Conservation (phyloP, 768 basidiomycete species). For the Butyriboletus loyo region DNA sequence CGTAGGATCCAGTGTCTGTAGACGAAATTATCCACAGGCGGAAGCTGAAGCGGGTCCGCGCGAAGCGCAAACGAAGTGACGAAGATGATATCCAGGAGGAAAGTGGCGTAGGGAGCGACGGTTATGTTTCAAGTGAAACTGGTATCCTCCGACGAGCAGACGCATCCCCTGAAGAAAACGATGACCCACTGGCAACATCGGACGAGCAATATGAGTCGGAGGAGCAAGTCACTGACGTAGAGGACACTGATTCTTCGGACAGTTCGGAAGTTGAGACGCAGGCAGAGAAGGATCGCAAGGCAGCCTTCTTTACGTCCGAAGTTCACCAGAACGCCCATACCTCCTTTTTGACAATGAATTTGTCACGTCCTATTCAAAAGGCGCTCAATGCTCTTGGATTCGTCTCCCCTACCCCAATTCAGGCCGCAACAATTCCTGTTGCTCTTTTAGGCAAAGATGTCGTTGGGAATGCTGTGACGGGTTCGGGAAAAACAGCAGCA, state of each 20-base stretch:
- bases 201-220: slow-evolving; percentile 31
- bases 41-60: slow-evolving; percentile 39
- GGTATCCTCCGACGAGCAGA: slow-evolving; percentile 23
- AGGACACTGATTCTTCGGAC: slow-evolving; percentile 50
- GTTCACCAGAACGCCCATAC: slow-evolving; percentile 51
- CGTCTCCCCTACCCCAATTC: slow-evolving; percentile 89
- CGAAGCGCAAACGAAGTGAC: slow-evolving; percentile 61
- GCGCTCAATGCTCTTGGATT: slow-evolving; percentile 83
- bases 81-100: slow-evolving; percentile 37
- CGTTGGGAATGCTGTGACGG: slow-evolving; percentile 93
- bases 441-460: slow-evolving; percentile 94
- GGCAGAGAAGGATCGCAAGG: slow-evolving; percentile 66
- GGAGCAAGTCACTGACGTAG: slow-evolving; percentile 28
- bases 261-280: slow-evolving; percentile 61
- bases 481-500: slow-evolving; percentile 97
- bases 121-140: not conserved
- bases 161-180: slow-evolving; percentile 30
- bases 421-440: slow-evolving; percentile 89
- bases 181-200: slow-evolving; percentile 33
- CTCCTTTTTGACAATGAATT: slow-evolving; percentile 90
- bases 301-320: slow-evolving; percentile 81
- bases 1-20: slow-evolving; percentile 75
- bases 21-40: slow-evolving; percentile 88
- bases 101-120: slow-evolving; percentile 29
- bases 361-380: slow-evolving; percentile 92